phyloP scores from a whole-genome alignment of 2,329 filamentous ascomycete species.

The Pseudocercospora ulei region DNA sequence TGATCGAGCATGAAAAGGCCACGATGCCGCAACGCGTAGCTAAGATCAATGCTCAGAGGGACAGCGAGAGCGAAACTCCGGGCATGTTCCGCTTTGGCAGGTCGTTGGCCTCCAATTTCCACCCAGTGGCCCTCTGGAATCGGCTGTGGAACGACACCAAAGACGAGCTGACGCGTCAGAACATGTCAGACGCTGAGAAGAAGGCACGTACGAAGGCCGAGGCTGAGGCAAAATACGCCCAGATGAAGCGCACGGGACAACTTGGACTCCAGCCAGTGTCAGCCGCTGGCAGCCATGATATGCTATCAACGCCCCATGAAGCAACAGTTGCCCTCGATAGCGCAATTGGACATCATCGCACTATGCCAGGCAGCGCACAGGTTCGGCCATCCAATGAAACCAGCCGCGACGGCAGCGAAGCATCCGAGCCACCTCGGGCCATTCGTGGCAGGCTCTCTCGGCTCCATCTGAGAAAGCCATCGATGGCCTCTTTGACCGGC shows the following conservation, averaged over 20 bases:
- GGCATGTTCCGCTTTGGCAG: conserved; percentile 50
- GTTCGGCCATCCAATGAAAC: conserved; percentile 15
- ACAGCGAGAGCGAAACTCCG: conserved; percentile 34
- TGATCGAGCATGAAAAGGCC: conserved; percentile 21
- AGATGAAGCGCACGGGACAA: conserved; percentile 47
- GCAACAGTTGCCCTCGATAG: conserved; percentile 28
- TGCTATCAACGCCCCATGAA: conserved; percentile 24
- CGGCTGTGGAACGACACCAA: conserved; percentile 41
- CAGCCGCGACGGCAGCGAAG: conserved; percentile 21
- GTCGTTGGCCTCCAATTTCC: conserved; percentile 46
- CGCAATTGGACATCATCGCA: conserved; percentile 15
- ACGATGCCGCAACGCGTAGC: conserved; percentile 20
- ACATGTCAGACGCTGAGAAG: conserved; percentile 36
- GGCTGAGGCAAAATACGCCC: conserved; percentile 45
- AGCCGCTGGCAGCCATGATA: conserved; percentile 1
- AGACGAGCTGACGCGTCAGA: conserved; percentile 36
- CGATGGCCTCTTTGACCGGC: conserved; percentile 30
- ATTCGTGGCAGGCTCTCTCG: conserved; percentile 21
- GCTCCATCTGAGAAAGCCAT: conserved; percentile 30
- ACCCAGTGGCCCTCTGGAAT: conserved; percentile 44
- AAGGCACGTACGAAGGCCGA: conserved; percentile 39
- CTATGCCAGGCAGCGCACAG: conserved; percentile 16
- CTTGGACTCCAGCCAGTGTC: conserved; percentile 30
- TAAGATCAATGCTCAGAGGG: conserved; percentile 23
- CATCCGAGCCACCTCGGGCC: conserved; percentile 20